These are phyloP conservation scores for Clausena lansium DNA, from an alignment of 345 rosid genomes.

Conservation along the genomic window DNA sequence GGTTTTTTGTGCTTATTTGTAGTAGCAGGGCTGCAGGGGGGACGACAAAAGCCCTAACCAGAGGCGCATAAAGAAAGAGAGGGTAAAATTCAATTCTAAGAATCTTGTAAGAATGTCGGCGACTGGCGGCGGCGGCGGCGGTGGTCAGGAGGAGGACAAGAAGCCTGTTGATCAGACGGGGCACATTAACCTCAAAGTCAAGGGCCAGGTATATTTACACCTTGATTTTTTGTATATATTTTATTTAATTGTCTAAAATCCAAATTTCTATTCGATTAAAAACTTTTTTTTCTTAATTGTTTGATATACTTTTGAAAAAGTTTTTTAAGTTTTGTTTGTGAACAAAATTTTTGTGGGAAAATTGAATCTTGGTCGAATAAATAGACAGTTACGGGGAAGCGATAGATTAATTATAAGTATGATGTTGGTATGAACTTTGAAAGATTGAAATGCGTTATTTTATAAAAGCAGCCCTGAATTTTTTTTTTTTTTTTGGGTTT, in stretches of 20 bases:
- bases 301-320: neutral
- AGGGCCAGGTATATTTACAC: conserved; percentile 56
- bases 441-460: neutral
- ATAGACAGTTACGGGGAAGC: neutral
- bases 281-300: neutral
- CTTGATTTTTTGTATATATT: too few species aligned
- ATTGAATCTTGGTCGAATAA: neutral
- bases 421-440: neutral
- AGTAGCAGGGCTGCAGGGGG: neutral
- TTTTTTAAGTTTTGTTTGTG: neutral
- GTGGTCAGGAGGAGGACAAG: conserved; percentile 59
- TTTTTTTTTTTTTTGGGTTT: neutral
- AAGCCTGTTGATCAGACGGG: conserved; percentile 53
- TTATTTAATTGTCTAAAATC: too few species aligned
- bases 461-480: neutral
- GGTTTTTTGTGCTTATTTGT: neutral
- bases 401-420: neutral
- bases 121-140: conserved; percentile 32
- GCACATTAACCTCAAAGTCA: conserved; percentile 75
- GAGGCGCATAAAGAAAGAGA: neutral
- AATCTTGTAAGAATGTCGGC: conserved; percentile 38
- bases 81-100: neutral
- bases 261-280: neutral
- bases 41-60: neutral
- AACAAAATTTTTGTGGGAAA: neutral